Evolutionary conservation across 805 yeast species (phyloP), one percentile per base, ranked within the genome.

Genomic region (Saccharomycopsis javanensis): DNA sequence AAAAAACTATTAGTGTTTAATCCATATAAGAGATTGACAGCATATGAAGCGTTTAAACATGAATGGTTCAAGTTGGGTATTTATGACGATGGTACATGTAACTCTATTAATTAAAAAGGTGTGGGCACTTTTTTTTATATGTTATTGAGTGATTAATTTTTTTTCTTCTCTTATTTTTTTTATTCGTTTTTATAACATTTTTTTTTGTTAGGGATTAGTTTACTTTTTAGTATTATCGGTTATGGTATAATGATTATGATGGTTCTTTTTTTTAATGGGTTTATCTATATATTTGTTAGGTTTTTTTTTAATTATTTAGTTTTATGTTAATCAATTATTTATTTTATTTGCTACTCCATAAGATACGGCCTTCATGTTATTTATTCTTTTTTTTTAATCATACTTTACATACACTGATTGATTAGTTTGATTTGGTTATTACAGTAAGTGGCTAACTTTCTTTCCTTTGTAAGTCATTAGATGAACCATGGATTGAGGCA

Each of bases 61-160:
- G 89, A 88, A 52, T 94, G 96, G 87, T 83, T 95, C 68, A 75
- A 77, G 61, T 74, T 76, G 59, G 85, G 85, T 28, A 76, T 81
- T 53, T 69, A 75, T 62, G 86, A 80, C 68, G 84, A 79, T 59
- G 85, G 82, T 3, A 71, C 71, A 16, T 46, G 42, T 11, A 51
- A 52, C 15, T n/a, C 34, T 11, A 42, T 28, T 31, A 31, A 53
- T 16, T 25, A 16, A 13, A 18, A 18, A n/a, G 15, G 23, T 13
- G 18, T 33, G n/a, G 8, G 16, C 6, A 18, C 23, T 42, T 27
- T 25, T 27, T 54, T 48, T 31, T 48, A 11, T 54, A 4, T 16
- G 28, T 50, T 28, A 25, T 34, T 37, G 7, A 15, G 53, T 50
- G 31, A 23, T 5, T 30, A 11, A 18, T 30, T 18, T 31, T 55